Evolutionary conservation across 768 basidiomycete genomes (phyloP).

Genomic region (Lactarius pseudohatsudake): DNA sequence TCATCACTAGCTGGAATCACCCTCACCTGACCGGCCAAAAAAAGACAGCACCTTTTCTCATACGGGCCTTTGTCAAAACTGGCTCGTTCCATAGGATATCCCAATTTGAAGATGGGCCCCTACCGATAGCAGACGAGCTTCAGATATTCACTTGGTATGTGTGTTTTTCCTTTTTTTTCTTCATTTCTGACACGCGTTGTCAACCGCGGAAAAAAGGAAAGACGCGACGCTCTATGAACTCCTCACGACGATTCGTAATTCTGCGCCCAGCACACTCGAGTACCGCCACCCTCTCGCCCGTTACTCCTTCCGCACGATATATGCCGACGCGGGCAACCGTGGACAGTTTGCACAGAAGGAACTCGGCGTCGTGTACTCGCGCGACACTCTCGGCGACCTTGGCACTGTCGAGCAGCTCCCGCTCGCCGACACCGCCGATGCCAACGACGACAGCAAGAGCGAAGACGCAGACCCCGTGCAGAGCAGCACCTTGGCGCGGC

Average conservation of each 20-base stretch:
- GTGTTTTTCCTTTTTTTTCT: neutral
- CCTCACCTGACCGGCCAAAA: neutral
- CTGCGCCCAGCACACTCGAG: constrained; percentile 65
- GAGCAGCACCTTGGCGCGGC: constrained; percentile 23
- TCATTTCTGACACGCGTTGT: neutral
- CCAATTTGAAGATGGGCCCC: constrained; percentile 74
- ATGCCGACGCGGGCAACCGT: constrained; percentile 69
- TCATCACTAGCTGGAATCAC: neutral
- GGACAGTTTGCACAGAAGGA: constrained; percentile 77
- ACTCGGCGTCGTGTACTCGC: constrained; percentile 77
- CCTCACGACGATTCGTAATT: constrained; percentile 70
- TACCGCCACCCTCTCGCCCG: constrained; percentile 80
- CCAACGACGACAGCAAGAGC: constrained; percentile 7
- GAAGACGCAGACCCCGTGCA: neutral
- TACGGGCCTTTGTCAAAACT: constrained; percentile 80
- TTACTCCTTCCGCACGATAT: constrained; percentile 78
- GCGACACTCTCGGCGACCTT: constrained; percentile 82
- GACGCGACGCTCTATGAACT: constrained; percentile 81
- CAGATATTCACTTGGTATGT: constrained; percentile 78
- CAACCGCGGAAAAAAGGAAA: constrained; percentile 50
- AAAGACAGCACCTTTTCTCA: constrained; percentile 78
- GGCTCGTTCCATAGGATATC: constrained; percentile 71
- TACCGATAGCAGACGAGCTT: constrained; percentile 79
- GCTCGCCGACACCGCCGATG: constrained; percentile 44
- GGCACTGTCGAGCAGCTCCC: constrained; percentile 58